phyloP scores from a whole-genome alignment of 2,329 filamentous ascomycete species.

The Metarhizium album region DNA sequence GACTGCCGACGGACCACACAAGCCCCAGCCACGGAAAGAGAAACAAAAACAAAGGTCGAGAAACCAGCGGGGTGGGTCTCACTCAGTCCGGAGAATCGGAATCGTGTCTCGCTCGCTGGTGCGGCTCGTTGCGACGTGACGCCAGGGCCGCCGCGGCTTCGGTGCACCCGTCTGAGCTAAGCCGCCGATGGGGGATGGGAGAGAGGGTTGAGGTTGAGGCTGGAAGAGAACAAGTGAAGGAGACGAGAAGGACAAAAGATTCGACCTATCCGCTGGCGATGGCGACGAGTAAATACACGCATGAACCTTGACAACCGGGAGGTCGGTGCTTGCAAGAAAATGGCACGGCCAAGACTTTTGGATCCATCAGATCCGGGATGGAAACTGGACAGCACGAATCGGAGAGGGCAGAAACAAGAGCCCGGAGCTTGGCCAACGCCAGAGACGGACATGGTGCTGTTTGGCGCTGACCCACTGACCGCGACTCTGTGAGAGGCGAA shows the following conservation, averaged over 20 bases:
- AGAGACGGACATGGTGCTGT: background rate
- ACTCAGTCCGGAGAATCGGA: background rate
- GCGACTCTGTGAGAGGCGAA: background rate
- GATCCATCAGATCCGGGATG: slow-evolving; percentile 1
- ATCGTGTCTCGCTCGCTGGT: background rate
- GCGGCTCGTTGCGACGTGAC: slow-evolving; percentile 2
- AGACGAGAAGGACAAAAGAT: background rate
- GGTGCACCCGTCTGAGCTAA: background rate
- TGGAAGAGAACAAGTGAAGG: too few species aligned
- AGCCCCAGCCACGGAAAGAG: background rate
- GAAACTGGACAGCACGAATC: background rate
- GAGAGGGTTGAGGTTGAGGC: too few species aligned
- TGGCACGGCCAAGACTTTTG: background rate
- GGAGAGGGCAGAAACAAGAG: background rate
- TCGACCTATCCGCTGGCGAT: background rate
- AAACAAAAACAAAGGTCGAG: background rate
- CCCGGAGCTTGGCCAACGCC: background rate
- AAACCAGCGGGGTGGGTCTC: background rate
- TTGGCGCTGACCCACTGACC: background rate
- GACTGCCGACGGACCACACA: background rate
- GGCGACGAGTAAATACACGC: background rate
- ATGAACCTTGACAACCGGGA: background rate
- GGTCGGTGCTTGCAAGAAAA: background rate
- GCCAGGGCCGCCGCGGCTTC: background rate
- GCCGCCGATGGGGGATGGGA: background rate